Conservation (phyloP, 768 basidiomycete species). For the Calocera viscosa region DNA sequence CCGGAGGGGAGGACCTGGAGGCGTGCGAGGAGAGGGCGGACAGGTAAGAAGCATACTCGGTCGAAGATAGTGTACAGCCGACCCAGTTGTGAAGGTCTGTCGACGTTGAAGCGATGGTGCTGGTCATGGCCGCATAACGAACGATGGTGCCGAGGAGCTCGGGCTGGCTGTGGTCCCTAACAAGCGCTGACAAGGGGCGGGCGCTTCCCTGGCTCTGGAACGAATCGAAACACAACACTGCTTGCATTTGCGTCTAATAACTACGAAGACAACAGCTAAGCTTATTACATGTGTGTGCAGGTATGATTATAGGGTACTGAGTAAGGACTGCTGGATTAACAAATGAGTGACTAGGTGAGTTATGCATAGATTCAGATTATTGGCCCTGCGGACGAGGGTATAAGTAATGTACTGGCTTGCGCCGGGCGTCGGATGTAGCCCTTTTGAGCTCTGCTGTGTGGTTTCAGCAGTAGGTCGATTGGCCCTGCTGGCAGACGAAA, state of each 20-base stretch:
- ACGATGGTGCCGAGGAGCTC: background rate
- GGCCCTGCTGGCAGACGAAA: constrained; percentile 5
- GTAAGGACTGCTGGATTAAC: background rate
- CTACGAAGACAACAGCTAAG: background rate
- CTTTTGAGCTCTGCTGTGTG: background rate
- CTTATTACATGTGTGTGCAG: background rate
- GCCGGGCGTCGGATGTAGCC: background rate
- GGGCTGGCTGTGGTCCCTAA: no score
- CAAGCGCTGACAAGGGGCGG: no score
- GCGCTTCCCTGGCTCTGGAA: no score
- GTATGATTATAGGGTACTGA: background rate
- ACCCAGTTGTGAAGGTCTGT: background rate
- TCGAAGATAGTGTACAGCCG: background rate
- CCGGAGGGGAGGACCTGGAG: constrained; percentile 9
- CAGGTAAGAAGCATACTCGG: background rate
- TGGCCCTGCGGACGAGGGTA: background rate
- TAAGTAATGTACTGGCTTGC: background rate
- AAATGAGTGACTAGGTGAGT: background rate
- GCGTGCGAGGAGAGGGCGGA: background rate
- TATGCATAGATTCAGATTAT: background rate
- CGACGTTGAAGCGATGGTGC: background rate
- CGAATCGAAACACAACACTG: background rate
- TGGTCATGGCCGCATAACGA: background rate
- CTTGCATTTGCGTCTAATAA: background rate
- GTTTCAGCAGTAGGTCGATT: constrained; percentile 4